Evolutionary conservation across 768 basidiomycete genomes (phyloP).

Genomic region (Mycena chlorophos): DNA sequence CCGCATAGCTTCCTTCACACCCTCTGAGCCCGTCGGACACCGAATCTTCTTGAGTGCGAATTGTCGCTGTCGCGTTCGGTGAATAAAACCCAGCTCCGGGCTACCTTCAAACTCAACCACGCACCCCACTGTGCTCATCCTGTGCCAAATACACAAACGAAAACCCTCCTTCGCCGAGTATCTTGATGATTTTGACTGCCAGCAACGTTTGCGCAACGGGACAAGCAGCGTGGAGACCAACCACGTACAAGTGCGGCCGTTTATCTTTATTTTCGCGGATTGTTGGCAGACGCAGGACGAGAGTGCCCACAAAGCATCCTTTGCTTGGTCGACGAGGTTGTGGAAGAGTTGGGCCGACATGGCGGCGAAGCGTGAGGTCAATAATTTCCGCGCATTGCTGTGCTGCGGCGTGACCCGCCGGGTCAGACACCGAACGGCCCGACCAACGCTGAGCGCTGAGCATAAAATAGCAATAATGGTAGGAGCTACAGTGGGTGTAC

Average conservation of each 20-base stretch:
- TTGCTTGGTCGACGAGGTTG: slow-evolving; percentile 68
- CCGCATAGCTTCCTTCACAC: slow-evolving; percentile 85
- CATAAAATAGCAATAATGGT: no score
- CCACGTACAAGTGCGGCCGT: slow-evolving; percentile 79
- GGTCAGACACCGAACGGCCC: no score
- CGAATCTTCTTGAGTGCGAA: slow-evolving; percentile 98
- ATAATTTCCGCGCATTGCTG: neutral
- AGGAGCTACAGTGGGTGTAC: no score
- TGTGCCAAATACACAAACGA: slow-evolving; percentile 88
- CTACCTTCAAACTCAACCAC: slow-evolving; percentile 27
- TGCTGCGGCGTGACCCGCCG: neutral
- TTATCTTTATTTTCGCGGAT: slow-evolving; percentile 89
- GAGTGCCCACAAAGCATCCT: slow-evolving; percentile 80
- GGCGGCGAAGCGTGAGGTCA: neutral
- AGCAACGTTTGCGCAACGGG: slow-evolving; percentile 7
- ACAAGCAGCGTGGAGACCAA: neutral
- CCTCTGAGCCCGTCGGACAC: slow-evolving; percentile 85
- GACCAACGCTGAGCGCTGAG: no score
- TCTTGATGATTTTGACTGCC: slow-evolving; percentile 85
- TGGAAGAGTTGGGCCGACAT: slow-evolving; percentile 43
- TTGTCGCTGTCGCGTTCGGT: slow-evolving; percentile 54
- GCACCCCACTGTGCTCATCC: slow-evolving; percentile 80
- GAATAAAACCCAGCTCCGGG: slow-evolving; percentile 1
- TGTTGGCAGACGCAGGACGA: slow-evolving; percentile 80
- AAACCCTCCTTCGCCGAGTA: slow-evolving; percentile 96